These are phyloP conservation scores for Babesia ovata DNA, from an alignment of 169 alveolate genomes.

Conservation along the genomic window DNA sequence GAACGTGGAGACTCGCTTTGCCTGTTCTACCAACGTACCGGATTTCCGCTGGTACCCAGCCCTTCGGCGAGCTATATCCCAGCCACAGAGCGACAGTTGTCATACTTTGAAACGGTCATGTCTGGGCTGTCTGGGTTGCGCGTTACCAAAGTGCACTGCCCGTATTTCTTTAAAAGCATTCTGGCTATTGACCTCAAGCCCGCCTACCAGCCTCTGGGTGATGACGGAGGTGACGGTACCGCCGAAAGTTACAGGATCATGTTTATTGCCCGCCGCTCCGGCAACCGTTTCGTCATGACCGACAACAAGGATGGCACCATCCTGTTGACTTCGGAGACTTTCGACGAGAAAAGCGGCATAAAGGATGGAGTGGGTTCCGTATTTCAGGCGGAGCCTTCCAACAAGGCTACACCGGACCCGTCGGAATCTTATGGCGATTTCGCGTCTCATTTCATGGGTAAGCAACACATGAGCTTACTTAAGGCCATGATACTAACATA, in stretches of 20 bases:
- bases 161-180: constrained; percentile 48
- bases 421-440: constrained; percentile 29
- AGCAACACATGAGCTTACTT: constrained; percentile 49
- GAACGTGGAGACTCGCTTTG: constrained; percentile 59
- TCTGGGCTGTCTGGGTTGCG: constrained; percentile 62
- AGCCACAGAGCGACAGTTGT: constrained; percentile 25
- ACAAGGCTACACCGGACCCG: constrained; percentile 40
- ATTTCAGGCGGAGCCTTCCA: constrained; percentile 6
- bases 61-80: constrained; percentile 46
- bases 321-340: constrained; percentile 31
- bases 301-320: constrained; percentile 40
- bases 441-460: constrained; percentile 11
- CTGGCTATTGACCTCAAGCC: constrained; percentile 45
- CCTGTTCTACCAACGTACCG: constrained; percentile 20
- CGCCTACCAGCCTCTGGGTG: constrained; percentile 9
- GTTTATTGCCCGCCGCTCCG: not conserved
- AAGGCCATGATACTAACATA: constrained; percentile 51
- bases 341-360: constrained; percentile 37
- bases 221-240: not conserved
- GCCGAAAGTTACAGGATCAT: constrained; percentile 31
- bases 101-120: constrained; percentile 45
- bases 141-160: constrained; percentile 41
- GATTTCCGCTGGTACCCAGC: constrained; percentile 55
- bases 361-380: constrained; percentile 51
- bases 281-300: constrained; percentile 35